Base-by-base conservation (phyloP, 768 basidiomycete species). In the Psilocybe cubensis region DNA sequence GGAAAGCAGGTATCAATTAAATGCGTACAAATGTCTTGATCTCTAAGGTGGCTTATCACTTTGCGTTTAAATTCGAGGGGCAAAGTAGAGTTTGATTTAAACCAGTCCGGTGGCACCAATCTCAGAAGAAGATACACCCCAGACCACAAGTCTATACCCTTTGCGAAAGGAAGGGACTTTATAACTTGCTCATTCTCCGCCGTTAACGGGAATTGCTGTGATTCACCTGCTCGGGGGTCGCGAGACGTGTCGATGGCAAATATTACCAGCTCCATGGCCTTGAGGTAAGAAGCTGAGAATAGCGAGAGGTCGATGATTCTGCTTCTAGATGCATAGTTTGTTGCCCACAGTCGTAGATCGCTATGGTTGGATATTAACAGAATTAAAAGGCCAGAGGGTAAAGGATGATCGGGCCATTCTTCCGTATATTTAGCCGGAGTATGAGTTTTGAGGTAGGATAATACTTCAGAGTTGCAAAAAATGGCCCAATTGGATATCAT, bases 331-430 rank as follows among this genome's bases (percentile, higher is more conserved):
- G 78, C 67, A 52, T 86, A 83, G 21, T 68, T 63, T 54, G 70
- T 72, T 1, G 90, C 86, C 88, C 88, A 92, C 17, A 74, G 74
- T 44, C 90, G 80, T 33, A 90, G 74, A 9, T 72, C 68, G 4
- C 66, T 55, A 14, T 76, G 74, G 49, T 80, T 75, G 54, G 84
- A 78, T 59, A 89, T 74, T 23, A 87, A 69, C 11, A 91, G 75
- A 11, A 85, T 68, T 25, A 92, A 73, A 40, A 91, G 47, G 3
- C 86, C 85, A 3, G 87, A 78, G 27, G 89, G 84, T 51, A 88
- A 75, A 21, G 80, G 70, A 55, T 86, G 77, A 5, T 69, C 70
- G 25, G 88, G 86, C 88, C 89, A 91, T 14, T 62, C 72, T 41
- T 64, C 56, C 40, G 85, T 64, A 14, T 63, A 42, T 17, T 63